Percentiles rank a stretch among this genome's conserved stretches.
Conservation (phyloP, 2,329 filamentous ascomycete genomes). For the Hypoxylon sp. region DNA sequence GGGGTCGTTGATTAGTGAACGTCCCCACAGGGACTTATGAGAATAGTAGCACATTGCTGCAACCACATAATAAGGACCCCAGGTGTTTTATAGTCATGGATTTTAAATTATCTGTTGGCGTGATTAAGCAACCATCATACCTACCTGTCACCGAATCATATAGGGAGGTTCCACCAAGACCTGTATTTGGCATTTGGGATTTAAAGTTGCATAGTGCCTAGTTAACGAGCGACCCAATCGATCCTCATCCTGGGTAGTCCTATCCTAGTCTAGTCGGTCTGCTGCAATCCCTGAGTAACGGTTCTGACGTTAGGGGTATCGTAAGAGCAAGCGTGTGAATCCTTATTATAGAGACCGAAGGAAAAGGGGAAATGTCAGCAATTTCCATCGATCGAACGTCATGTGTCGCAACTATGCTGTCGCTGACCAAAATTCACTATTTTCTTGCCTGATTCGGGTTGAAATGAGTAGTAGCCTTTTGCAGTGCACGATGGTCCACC, state of each 20-base stretch:
- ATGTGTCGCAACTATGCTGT: neutral
- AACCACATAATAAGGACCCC: conserved; percentile 1
- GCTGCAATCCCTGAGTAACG: neutral
- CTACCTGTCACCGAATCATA: neutral
- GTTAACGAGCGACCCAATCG: conserved; percentile 3
- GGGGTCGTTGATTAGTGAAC: neutral
- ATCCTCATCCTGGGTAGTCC: neutral
- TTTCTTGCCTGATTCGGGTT: neutral
- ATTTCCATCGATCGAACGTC: neutral
- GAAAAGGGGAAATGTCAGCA: neutral
- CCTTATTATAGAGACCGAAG: neutral
- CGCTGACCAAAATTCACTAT: neutral
- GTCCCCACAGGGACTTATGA: neutral
- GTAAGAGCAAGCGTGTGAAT: neutral
- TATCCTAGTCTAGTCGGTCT: neutral
- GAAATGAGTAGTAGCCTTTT: neutral
- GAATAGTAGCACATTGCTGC: conserved; percentile 4
- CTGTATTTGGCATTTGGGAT: neutral
- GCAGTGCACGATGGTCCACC: neutral
- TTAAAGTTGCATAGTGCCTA: neutral
- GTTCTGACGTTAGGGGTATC: neutral
- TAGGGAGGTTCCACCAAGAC: neutral
- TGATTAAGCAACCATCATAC: neutral
- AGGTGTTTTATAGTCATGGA: neutral
- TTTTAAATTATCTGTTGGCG: conserved; percentile 5